Conservation (phyloP, 1,139 yeast genomes). For the Hanseniaspora sp. region DNA sequence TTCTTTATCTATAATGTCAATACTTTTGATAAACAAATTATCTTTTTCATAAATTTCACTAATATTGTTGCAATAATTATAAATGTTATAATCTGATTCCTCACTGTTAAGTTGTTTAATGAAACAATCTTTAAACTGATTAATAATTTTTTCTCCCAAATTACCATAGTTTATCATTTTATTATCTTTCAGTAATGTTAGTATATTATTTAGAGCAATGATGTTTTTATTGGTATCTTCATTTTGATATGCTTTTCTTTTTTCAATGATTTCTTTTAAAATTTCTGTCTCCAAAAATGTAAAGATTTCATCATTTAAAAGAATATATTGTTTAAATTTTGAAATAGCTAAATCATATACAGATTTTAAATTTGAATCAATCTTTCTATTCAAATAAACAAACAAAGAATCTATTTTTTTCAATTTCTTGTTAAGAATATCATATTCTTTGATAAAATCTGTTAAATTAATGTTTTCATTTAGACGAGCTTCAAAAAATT, state of each 20-base stretch:
- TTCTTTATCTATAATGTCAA: background rate
- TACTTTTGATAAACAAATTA: background rate
- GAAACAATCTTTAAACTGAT: background rate
- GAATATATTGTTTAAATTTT: background rate
- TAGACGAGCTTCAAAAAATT: background rate
- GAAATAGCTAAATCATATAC: background rate
- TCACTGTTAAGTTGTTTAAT: background rate
- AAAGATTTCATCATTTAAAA: background rate
- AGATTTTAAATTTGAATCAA: background rate
- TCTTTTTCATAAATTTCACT: background rate
- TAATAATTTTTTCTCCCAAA: background rate
- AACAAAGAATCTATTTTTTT: background rate
- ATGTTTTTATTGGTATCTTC: background rate
- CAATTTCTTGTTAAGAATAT: background rate
- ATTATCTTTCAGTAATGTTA: background rate
- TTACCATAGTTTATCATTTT: background rate
- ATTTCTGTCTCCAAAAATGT: background rate
- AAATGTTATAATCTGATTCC: background rate
- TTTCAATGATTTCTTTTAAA: background rate
- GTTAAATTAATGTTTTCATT: background rate
- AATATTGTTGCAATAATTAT: background rate
- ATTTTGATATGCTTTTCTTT: background rate
- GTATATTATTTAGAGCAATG: background rate
- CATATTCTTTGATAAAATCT: background rate
- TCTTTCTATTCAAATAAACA: background rate